Evolutionary conservation across 106 monocot genomes (phyloP), one percentile per base, ranked within the genome.

Genomic region (Dioscorea dumetorum): DNA sequence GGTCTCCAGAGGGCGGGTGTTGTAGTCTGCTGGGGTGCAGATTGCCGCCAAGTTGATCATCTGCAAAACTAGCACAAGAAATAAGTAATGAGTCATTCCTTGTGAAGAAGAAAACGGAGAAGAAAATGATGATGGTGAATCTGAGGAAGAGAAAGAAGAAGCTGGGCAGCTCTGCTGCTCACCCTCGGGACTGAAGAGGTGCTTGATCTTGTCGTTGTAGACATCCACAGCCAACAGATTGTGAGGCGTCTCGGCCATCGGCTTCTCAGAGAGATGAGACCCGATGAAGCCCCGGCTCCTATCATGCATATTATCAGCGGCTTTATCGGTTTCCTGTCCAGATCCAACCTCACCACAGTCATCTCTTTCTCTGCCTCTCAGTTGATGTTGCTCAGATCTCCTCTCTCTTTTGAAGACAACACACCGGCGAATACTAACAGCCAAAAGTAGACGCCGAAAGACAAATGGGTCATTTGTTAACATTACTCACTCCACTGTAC

Each of bases 221-320:
- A 88, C 88, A 67, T 88, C 88, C 11, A 88, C 73, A 2, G 81
- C 88, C 4, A 88, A 60, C 16, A 88, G 73, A 18, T 81, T 76
- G 78, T 88, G 88, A 18, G 78, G 76, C 5, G 88, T 88, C 72
- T 88, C 81, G 7, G 57, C 17, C 81, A 88, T 73, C 15, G 83
- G 75, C 78, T 88, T 80, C 81, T 88, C 88, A 70, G 83, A 88
- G 57, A 84, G 76, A 63, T 84, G 88, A 6, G 88, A 88, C 15
- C 88, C 88, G 73, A 88, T 88, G 81, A 88, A 88, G 2, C 88
- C 88, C 88, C 88, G 14, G 84, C 88, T 13, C 88, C 84, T 62
- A 88, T 84, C 88, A 88, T 84, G 76, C 88, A 88, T 70, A 84
- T 88, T 17, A 78, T 81, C 58, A 88, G 69, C 22, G 81, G 66